Percentiles rank a stretch among this genome's conserved stretches.
These are phyloP conservation scores for Kluyveromyces siamensis DNA, from an alignment of 805 yeast species.

Conservation along the genomic window DNA sequence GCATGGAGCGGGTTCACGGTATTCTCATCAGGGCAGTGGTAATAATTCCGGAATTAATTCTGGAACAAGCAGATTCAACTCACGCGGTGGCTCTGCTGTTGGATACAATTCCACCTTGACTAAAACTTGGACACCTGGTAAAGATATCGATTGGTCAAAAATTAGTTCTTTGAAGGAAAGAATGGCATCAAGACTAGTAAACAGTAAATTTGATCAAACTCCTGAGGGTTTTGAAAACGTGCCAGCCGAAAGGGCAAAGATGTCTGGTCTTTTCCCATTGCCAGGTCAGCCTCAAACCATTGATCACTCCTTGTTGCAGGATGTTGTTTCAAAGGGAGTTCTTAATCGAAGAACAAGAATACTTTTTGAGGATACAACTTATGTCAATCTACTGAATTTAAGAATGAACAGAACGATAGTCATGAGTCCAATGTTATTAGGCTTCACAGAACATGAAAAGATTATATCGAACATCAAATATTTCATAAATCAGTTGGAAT, in stretches of 20 bases:
- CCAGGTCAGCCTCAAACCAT: conserved; percentile 49
- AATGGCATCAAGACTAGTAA: neutral
- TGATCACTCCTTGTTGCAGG: conserved; percentile 26
- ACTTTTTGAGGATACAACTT: conserved; percentile 27
- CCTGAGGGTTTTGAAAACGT: conserved; percentile 70
- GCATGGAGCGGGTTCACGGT: neutral
- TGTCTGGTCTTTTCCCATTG: conserved; percentile 67
- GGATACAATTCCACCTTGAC: neutral
- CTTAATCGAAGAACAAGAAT: conserved; percentile 16
- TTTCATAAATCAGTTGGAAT: conserved; percentile 5
- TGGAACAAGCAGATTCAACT: neutral
- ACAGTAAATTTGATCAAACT: conserved; percentile 52
- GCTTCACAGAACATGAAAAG: neutral
- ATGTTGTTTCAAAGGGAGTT: conserved; percentile 24
- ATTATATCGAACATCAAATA: conserved; percentile 1
- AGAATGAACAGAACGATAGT: conserved; percentile 4
- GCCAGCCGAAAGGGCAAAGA: conserved; percentile 67
- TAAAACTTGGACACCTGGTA: neutral
- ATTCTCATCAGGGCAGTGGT: neutral
- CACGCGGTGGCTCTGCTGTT: neutral
- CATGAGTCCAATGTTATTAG: conserved; percentile 4
- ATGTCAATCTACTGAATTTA: conserved; percentile 14
- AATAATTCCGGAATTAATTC: neutral
- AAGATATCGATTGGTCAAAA: neutral
- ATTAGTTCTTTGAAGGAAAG: neutral